Conservation (phyloP, 345 rosid genomes). For the Geranium rotundifolium region DNA sequence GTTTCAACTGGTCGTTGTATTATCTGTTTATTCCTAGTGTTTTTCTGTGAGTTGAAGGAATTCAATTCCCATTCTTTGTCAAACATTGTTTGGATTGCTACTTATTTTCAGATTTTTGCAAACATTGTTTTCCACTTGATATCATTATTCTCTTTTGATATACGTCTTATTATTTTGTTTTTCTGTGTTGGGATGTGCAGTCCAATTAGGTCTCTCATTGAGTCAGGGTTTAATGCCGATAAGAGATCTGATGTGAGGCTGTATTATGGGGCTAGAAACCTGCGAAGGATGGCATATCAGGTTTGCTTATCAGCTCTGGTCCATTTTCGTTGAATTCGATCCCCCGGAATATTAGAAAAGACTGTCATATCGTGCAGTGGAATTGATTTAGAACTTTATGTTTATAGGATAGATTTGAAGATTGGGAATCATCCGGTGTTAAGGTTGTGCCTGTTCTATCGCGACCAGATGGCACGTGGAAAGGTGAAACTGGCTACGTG, state of each 20-base stretch:
- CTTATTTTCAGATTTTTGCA: too few species aligned
- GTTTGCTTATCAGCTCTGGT: constrained; percentile 27
- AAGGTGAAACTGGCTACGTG: constrained; percentile 79
- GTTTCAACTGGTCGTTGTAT: too few species aligned
- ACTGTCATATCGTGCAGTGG: neutral
- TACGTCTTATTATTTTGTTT: too few species aligned
- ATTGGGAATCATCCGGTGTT: constrained; percentile 87
- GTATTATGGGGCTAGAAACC: constrained; percentile 90
- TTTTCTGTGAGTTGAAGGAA: too few species aligned
- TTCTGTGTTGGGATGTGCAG: constrained; percentile 29
- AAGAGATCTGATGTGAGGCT: constrained; percentile 78
- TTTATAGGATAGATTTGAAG: constrained; percentile 70
- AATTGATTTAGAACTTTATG: constrained; percentile 7
- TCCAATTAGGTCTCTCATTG: constrained; percentile 82
- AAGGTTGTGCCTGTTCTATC: constrained; percentile 76
- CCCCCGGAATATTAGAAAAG: neutral
- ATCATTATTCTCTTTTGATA: too few species aligned
- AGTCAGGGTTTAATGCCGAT: constrained; percentile 66
- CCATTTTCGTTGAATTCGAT: neutral
- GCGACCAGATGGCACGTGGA: constrained; percentile 70
- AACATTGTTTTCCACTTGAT: too few species aligned
- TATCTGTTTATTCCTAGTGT: too few species aligned
- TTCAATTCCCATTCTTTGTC: too few species aligned
- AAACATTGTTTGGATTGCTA: too few species aligned
- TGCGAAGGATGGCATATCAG: constrained; percentile 92